Evolutionary conservation across 2,329 filamentous ascomycete species (phyloP), one percentile per base, ranked within the genome.

Genomic region (Scolecobasidium constrictum): DNA sequence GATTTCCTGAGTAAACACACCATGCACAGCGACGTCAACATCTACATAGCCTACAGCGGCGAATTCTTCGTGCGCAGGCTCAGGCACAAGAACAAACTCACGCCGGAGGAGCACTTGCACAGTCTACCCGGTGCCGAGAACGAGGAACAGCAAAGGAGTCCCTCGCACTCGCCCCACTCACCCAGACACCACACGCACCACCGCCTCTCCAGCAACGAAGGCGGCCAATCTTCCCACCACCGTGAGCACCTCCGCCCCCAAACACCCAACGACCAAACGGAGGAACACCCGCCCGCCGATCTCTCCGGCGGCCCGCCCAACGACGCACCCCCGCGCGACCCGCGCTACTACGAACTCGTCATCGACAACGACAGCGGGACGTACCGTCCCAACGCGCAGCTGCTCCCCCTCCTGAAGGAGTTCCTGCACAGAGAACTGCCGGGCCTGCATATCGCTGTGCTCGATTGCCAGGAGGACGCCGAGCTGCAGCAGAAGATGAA

Each of bases 331-430:
- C 69, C 70, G 3, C 68, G 58, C 4, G 72, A 79, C 42, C 75
- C 76, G 0, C 53, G 58, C 4, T 63, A 75, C 56, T 96, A 94
- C 59, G 83, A 94, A 57, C 74, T 96, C 6, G 69, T 92, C 49
- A 95, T 96, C 55, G 90, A 96, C 66, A 96, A 96, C 55, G 90
- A 94, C 61, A 86, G 81, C 43, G 90, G 90, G 9, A 96, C 90
- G 0, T 96, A 96, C 60, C 77, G 90, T 0, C 90, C 90, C 0
- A 86, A 93, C 55, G 82, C 83, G 44, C 72, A 78, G 9, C 70
- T 85, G 7, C 72, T 96, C 1, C 83, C 84, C 0, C 58, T 79
- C 1, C 68, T 96, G 1, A 78, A 81, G 41, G 56, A 68, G 9
- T 94, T 86, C 56, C 63, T 96, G 2, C 65, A 78, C 22, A 61